phyloP scores from a whole-genome alignment of 2,329 filamentous ascomycete species.

The Calonectria henricotiae region DNA sequence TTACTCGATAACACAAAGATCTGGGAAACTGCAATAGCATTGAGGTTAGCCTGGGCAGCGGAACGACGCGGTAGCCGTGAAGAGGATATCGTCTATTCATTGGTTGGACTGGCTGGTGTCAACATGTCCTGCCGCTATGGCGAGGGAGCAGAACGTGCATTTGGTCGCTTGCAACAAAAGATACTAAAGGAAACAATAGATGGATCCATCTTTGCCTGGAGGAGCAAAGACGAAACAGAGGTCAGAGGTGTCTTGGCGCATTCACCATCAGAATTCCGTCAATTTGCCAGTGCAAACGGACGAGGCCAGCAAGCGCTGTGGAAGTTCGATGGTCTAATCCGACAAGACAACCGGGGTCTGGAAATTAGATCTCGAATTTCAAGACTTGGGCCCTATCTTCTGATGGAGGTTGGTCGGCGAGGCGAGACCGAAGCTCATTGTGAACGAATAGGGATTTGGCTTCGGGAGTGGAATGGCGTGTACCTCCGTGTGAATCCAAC shows the following conservation, averaged over 20 bases:
- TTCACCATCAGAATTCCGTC: slow-evolving; percentile 13
- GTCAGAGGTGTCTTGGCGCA: background rate
- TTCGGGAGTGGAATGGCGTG: slow-evolving; percentile 9
- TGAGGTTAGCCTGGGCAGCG: slow-evolving; percentile 11
- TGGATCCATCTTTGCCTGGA: slow-evolving; percentile 21
- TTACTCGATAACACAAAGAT: background rate
- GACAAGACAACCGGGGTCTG: background rate
- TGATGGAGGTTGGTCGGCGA: background rate
- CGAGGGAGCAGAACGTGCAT: slow-evolving; percentile 5
- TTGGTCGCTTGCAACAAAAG: background rate
- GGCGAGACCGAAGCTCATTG: background rate
- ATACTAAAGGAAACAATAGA: slow-evolving; percentile 8
- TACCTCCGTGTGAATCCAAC: background rate
- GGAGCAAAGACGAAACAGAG: background rate
- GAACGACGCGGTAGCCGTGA: background rate
- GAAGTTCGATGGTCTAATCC: background rate
- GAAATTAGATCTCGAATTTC: background rate
- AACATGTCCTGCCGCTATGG: slow-evolving; percentile 14
- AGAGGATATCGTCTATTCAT: background rate
- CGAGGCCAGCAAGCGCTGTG: background rate
- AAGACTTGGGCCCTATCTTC: background rate
- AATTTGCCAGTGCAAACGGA: background rate
- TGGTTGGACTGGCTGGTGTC: background rate
- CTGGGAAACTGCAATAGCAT: background rate
- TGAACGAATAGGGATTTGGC: slow-evolving; percentile 1